A percentile compares a stretch with the other conserved stretches of the same genome.
phyloP scores from a whole-genome alignment of 2,329 filamentous ascomycete genomes.

The Rhynchosporium secalis region DNA sequence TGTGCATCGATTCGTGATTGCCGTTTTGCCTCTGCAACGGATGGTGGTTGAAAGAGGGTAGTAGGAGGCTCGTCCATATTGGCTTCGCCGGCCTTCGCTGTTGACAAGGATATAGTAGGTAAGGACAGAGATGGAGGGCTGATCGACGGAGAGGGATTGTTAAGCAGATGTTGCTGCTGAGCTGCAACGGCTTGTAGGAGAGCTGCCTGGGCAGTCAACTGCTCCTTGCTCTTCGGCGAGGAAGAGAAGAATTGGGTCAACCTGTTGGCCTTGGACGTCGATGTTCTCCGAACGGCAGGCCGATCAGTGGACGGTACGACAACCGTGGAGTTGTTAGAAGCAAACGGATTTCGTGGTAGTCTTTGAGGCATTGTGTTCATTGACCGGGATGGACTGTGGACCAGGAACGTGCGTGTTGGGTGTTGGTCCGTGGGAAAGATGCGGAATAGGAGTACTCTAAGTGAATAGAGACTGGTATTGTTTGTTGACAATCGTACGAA shows the following conservation, averaged over 20 bases:
- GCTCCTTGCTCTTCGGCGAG: constrained; percentile 72
- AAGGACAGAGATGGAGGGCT: constrained; percentile 73
- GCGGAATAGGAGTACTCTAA: constrained; percentile 17
- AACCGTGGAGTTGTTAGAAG: constrained; percentile 36
- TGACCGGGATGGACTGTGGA: constrained; percentile 19
- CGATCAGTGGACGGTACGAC: constrained; percentile 35
- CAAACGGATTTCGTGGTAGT: constrained; percentile 41
- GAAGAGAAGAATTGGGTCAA: constrained; percentile 81
- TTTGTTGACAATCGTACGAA: constrained; percentile 13
- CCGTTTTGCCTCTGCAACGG: constrained; percentile 76
- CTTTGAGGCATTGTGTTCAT: constrained; percentile 42
- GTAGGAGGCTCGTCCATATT: constrained; percentile 72
- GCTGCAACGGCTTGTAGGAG: constrained; percentile 61
- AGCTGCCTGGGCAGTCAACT: constrained; percentile 64
- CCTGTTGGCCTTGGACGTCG: constrained; percentile 70
- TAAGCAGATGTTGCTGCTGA: constrained; percentile 57
- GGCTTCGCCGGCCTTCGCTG: constrained; percentile 74
- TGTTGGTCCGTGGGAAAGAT: constrained; percentile 12
- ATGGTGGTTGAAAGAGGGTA: constrained; percentile 84
- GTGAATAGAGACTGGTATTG: constrained; percentile 19
- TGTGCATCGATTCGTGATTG: constrained; percentile 81
- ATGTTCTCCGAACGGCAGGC: constrained; percentile 51
- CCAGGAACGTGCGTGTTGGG: constrained; percentile 16
- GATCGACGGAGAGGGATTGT: constrained; percentile 60
- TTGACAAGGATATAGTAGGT: constrained; percentile 89